Evolutionary conservation across 2,329 filamentous ascomycete species (phyloP).

Genomic region (Colletotrichum liriopes): DNA sequence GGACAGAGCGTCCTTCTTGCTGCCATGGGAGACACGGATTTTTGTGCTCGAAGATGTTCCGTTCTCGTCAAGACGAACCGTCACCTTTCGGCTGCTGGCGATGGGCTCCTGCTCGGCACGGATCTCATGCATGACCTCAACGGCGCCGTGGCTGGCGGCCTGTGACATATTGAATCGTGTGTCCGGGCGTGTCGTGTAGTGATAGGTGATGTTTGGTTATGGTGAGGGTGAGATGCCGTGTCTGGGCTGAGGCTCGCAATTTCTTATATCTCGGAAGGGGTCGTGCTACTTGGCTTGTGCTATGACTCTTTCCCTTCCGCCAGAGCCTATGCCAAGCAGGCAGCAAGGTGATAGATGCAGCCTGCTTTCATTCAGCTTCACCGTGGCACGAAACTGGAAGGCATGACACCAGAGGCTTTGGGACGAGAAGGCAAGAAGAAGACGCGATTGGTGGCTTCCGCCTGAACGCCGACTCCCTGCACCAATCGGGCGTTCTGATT

Average conservation of each 20-base stretch:
- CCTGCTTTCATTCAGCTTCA: constrained; percentile 11
- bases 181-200: background rate
- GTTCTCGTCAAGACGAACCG: constrained; percentile 18
- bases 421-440: background rate
- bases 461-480: constrained; percentile 16
- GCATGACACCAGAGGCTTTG: background rate
- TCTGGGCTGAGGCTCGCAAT: background rate
- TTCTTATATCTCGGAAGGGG: background rate
- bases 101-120: constrained; percentile 23
- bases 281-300: background rate
- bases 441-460: constrained; percentile 4
- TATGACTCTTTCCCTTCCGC: background rate
- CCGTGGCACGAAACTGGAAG: background rate
- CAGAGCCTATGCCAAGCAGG: background rate
- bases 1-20: constrained; percentile 44
- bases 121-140: constrained; percentile 41
- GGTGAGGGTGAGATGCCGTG: background rate
- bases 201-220: background rate
- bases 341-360: background rate
- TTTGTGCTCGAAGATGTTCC: background rate
- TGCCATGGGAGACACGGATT: constrained; percentile 34
- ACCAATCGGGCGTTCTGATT: background rate
- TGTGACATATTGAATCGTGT: background rate
- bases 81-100: constrained; percentile 27
- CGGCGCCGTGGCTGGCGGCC: background rate